Percentiles rank a stretch among this genome's conserved stretches.
Evolutionary conservation across 139 green algal species (phyloP).

Genomic region (Nannochloris sp.): DNA sequence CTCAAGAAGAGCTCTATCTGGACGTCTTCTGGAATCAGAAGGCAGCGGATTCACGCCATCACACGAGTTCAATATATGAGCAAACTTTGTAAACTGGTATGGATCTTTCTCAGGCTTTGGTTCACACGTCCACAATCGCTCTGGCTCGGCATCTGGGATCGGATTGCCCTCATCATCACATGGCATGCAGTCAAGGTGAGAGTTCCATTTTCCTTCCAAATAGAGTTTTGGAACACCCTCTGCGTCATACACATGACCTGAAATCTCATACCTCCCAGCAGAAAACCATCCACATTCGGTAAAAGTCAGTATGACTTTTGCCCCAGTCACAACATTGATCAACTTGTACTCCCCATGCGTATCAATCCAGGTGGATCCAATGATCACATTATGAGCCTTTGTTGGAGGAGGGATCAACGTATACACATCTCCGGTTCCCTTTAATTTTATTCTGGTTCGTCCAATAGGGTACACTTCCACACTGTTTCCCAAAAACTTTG

Average conservation of each 20-base stretch:
- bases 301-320: conserved; percentile 69
- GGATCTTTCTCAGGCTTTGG: conserved; percentile 71
- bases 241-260: conserved; percentile 2
- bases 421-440: conserved; percentile 65
- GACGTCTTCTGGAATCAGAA: conserved; percentile 63
- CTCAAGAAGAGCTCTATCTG: conserved; percentile 53
- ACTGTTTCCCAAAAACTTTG: conserved; percentile 95
- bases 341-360: conserved; percentile 73
- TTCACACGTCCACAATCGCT: conserved; percentile 64
- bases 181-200: conserved; percentile 47
- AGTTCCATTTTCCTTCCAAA: conserved; percentile 80
- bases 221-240: conserved; percentile 22
- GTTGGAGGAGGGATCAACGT: conserved; percentile 65
- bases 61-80: conserved; percentile 65
- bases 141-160: conserved; percentile 27
- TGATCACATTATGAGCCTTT: conserved; percentile 89
- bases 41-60: conserved; percentile 52
- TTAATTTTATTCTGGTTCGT: conserved; percentile 78
- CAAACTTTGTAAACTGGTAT: conserved; percentile 86
- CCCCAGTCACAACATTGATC: conserved; percentile 65
- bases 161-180: conserved; percentile 65
- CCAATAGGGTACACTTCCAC: conserved; percentile 88
- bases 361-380: conserved; percentile 91
- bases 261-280: conserved; percentile 61
- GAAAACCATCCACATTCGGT: conserved; percentile 90